phyloP scores from a whole-genome alignment of 768 basidiomycete genomes.

The Mycena pura region DNA sequence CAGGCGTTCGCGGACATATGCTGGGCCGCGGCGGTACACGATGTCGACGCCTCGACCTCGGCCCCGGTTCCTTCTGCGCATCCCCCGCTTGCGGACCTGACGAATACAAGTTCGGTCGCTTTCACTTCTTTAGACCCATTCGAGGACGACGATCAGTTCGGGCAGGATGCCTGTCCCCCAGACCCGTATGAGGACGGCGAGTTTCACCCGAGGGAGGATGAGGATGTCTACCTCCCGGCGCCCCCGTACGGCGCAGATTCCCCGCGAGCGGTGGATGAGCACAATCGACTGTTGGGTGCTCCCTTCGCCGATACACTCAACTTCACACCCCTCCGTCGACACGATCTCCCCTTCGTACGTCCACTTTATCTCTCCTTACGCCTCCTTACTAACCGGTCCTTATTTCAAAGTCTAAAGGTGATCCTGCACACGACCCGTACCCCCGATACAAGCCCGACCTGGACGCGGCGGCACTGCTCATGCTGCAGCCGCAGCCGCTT shows the following conservation, averaged over 20 bases:
- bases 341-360: background rate
- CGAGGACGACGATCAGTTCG: too few species aligned
- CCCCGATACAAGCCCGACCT: background rate
- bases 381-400: background rate
- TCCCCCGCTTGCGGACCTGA: background rate
- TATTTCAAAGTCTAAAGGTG: background rate
- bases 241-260: too few species aligned
- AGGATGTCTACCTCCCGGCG: too few species aligned
- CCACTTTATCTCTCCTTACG: background rate
- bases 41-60: background rate
- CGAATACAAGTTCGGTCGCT: too few species aligned
- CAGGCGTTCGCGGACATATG: conserved; percentile 21
- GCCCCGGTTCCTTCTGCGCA: too few species aligned
- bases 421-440: background rate
- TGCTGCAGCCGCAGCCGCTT: background rate
- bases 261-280: too few species aligned
- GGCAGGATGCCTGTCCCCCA: too few species aligned
- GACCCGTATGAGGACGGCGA: too few species aligned
- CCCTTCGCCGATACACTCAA: conserved; percentile 19
- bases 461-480: too few species aligned
- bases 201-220: too few species aligned
- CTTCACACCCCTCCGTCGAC: background rate
- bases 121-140: too few species aligned
- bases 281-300: too few species aligned
- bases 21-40: conserved; percentile 20